These are phyloP conservation scores for Cystofilobasidium ferigula DNA, from an alignment of 768 basidiomycete species.

Conservation along the genomic window DNA sequence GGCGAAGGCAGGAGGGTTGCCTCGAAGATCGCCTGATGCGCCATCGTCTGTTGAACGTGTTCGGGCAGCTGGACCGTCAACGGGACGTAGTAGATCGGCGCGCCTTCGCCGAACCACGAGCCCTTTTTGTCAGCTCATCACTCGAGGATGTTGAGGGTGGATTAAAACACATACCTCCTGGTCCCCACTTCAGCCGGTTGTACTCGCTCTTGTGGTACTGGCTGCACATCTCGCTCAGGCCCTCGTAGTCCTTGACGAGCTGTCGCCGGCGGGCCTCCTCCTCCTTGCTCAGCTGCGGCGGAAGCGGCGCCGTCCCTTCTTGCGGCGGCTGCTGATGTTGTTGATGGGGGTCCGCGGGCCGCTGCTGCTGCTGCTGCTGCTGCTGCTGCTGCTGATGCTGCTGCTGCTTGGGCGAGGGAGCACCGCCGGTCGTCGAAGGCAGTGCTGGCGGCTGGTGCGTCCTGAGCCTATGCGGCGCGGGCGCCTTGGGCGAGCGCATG, in stretches of 20 bases:
- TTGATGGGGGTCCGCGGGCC: not conserved
- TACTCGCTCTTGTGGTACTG: constrained; percentile 66
- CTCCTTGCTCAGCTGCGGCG: not conserved
- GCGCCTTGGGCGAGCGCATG: not conserved
- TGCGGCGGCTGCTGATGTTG: not conserved
- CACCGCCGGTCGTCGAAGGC: not conserved
- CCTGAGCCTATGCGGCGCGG: not conserved
- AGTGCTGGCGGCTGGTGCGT: not conserved
- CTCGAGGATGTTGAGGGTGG: no score
- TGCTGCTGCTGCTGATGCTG: not conserved
- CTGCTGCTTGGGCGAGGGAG: not conserved
- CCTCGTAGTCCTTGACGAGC: constrained; percentile 6
- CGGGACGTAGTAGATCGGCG: constrained; percentile 51
- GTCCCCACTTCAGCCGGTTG: constrained; percentile 57
- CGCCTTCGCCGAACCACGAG: constrained; percentile 42
- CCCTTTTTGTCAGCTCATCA: not conserved
- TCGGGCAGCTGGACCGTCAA: constrained; percentile 55
- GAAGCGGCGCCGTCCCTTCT: no score
- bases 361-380: not conserved
- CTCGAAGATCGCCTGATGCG: constrained; percentile 44
- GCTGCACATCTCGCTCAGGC: constrained; percentile 51
- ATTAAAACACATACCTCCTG: constrained; percentile 37
- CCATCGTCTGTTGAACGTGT: constrained; percentile 47
- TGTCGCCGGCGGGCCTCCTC: constrained; percentile 7
- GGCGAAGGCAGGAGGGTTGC: constrained; percentile 43